Evolutionary conservation across 2,329 filamentous ascomycete species (phyloP).

Genomic region (Phialocephala subalpina): DNA sequence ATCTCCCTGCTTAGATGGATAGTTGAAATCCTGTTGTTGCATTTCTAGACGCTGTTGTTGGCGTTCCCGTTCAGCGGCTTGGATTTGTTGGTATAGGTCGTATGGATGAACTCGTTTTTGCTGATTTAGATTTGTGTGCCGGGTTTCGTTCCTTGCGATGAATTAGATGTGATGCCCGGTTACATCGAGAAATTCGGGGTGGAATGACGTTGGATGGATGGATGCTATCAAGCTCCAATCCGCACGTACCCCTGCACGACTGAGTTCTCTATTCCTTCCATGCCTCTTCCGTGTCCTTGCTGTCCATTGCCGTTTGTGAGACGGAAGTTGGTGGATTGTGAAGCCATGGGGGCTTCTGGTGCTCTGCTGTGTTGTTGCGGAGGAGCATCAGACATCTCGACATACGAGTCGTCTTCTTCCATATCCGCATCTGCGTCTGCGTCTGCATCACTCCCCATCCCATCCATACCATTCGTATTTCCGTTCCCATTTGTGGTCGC

Average conservation of each 20-base stretch:
- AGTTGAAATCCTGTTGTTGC: not conserved
- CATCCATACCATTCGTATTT: constrained; percentile 23
- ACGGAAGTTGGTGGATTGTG: constrained; percentile 31
- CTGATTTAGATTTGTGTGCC: not conserved
- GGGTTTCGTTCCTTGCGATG: not conserved
- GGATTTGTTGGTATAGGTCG: not conserved
- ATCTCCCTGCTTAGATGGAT: too few relatives aligned
- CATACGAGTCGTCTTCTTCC: constrained; percentile 62
- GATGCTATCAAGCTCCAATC: constrained; percentile 35
- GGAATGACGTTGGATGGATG: not conserved
- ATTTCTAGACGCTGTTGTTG: not conserved
- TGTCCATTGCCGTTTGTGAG: constrained; percentile 35
- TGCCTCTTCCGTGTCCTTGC: constrained; percentile 20
- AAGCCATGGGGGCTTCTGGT: constrained; percentile 33
- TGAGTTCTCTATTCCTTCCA: constrained; percentile 36
- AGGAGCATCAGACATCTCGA: constrained; percentile 51
- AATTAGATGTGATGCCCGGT: not conserved
- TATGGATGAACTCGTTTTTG: too few relatives aligned
- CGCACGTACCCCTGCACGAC: constrained; percentile 37
- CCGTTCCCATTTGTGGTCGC: constrained; percentile 13
- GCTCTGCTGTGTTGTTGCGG: constrained; percentile 23
- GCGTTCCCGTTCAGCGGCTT: not conserved
- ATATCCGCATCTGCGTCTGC: constrained; percentile 50
- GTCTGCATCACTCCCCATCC: constrained; percentile 38
- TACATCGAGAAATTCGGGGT: too few relatives aligned